These are phyloP conservation scores for Plasmodium coatneyi DNA, from an alignment of 169 alveolate genomes.

Conservation along the genomic window DNA sequence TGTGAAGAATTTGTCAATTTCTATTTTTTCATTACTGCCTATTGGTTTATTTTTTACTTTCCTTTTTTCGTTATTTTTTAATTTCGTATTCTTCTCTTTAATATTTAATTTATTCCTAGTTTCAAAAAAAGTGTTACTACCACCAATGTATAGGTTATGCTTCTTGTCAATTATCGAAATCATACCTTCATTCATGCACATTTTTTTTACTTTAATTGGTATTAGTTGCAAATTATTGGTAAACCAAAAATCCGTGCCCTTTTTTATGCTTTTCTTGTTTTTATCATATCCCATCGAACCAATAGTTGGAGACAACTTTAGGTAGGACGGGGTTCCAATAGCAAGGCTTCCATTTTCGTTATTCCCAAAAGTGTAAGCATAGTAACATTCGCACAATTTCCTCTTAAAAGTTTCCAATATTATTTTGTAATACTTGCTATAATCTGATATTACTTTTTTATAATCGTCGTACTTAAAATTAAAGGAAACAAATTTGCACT, in stretches of 20 bases:
- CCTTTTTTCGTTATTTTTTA: conserved; percentile 15
- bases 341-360: conserved; percentile 66
- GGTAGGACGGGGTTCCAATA: conserved; percentile 64
- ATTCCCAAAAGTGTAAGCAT: conserved; percentile 72
- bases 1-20: conserved; percentile 55
- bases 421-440: conserved; percentile 54
- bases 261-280: conserved; percentile 50
- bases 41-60: conserved; percentile 1
- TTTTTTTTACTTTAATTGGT: conserved; percentile 56
- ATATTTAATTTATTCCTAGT: conserved; percentile 32
- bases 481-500: conserved; percentile 44
- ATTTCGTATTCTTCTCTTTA: conserved; percentile 25
- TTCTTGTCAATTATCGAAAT: conserved; percentile 64
- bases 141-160: conserved; percentile 62
- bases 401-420: conserved; percentile 47
- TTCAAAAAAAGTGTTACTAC: conserved; percentile 37
- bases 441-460: conserved; percentile 53
- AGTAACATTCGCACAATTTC: conserved; percentile 56
- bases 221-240: conserved; percentile 66
- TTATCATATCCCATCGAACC: conserved; percentile 53
- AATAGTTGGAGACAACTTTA: conserved; percentile 70
- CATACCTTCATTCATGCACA: conserved; percentile 58
- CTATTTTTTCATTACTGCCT: conserved; percentile 25
- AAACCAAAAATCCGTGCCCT: conserved; percentile 71
- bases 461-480: conserved; percentile 43